Evolutionary conservation across 139 green algal genomes (phyloP).

Genomic region (Micromonas commoda): DNA sequence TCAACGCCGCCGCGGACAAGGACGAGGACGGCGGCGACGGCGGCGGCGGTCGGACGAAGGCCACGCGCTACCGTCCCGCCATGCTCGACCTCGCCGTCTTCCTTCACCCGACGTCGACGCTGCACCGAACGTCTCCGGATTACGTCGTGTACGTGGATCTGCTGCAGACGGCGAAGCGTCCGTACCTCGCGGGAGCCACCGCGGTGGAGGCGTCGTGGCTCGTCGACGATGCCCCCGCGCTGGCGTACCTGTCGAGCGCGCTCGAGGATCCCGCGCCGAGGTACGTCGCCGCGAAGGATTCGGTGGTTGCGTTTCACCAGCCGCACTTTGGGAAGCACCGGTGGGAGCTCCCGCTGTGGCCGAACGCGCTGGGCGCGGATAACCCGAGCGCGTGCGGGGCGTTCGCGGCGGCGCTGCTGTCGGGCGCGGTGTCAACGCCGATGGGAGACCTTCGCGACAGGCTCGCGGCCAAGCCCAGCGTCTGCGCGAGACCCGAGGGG

Average conservation of each 20-base stretch:
- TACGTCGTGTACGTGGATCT: slow-evolving; percentile 72
- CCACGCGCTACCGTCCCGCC: slow-evolving; percentile 56
- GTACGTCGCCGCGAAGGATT: slow-evolving; percentile 46
- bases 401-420: slow-evolving; percentile 79
- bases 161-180: slow-evolving; percentile 66
- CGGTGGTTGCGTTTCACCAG: slow-evolving; percentile 59
- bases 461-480: slow-evolving; percentile 25
- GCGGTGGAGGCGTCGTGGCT: slow-evolving; percentile 31
- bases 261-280: slow-evolving; percentile 36
- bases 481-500: slow-evolving; percentile 23
- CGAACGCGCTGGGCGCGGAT: slow-evolving; percentile 41
- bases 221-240: slow-evolving; percentile 3
- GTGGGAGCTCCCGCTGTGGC: slow-evolving; percentile 69
- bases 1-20: background rate
- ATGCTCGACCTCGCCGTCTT: slow-evolving; percentile 59
- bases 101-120: slow-evolving; percentile 76
- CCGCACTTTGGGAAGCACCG: slow-evolving; percentile 63
- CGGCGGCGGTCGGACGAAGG: slow-evolving; percentile 31
- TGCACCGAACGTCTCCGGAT: slow-evolving; percentile 57
- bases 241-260: slow-evolving; percentile 26
- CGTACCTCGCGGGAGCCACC: slow-evolving; percentile 67
- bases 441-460: slow-evolving; percentile 21
- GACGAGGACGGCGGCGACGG: slow-evolving; percentile 25
- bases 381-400: slow-evolving; percentile 34
- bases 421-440: slow-evolving; percentile 47